Evolutionary conservation across 345 rosid species (phyloP), one percentile per base, ranked within the genome.

Genomic region (Eucalyptus curtisii): DNA sequence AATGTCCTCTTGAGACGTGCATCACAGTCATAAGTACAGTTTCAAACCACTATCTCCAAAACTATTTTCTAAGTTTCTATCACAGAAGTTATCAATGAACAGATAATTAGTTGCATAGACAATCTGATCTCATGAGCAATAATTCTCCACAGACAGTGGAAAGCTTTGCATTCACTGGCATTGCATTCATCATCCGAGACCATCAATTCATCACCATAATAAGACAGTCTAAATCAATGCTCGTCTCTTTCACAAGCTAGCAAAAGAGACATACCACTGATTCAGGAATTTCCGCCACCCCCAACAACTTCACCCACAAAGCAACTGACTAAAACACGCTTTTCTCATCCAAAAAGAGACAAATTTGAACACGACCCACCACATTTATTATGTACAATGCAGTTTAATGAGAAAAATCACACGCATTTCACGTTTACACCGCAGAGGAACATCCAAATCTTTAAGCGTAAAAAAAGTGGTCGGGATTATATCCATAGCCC

Each of bases 401-500:
- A 64, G 33, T 13, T 2, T 61, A 61, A 30, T 30, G 31, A 61
- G 33, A 61, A 61, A 1, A 61, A 61, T 61, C 31, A 6, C 33
- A 61, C 8, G 71, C 33, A 30, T 61, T 61, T 61, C 71, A 14
- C 71, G 13, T 61, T 30, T 61, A 1, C 1, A 30, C 0, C 33
- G 8, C 71, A 13, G 33, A 85, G 27, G 66, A 49, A 27, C 49
- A 14, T 33, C 48, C 27, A 61, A 61, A 27, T 61, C 33, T 6
- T 61, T 27, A 30, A 61, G 33, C 3, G 71, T 3, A 30, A 7
- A 1, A 1, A 64, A 0, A 64, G 10, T 1, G 9, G 76, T n/a
- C 20, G 0, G 20, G 76, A n/a, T n/a, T n/a, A 30, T 30, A n/a
- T 64, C 37, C 76, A n/a, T 4, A 64, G 19, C n/a, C 9, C 5